Evolutionary conservation across 805 yeast genomes (phyloP), one percentile per base, ranked within the genome.

Genomic region (Cyberlindnera bimundalis): DNA sequence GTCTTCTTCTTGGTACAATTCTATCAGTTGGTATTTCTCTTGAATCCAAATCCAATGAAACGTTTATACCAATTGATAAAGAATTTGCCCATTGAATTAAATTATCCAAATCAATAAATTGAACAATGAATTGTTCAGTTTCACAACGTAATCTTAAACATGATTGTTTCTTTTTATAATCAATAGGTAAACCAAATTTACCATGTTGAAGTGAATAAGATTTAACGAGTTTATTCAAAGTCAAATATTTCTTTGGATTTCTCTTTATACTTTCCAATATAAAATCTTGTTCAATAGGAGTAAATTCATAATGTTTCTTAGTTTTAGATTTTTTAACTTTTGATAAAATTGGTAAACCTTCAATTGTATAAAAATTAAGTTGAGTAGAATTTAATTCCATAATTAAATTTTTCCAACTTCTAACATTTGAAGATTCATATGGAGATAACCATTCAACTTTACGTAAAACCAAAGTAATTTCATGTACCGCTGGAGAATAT

Each of bases 301-400:
- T 51, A 48, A 54, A 54, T 21, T 46, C 51, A 35, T 46, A 48
- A 45, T 43, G 47, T 34, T 49, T 42, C 44, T 49, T 53, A 12
- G 64, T 59, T 43, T 56, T 56, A 16, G 54, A 40, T 44, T 60
- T 56, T 33, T 54, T 57, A 37, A 63, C 61, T 20, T 48, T 48
- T 14, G 56, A 46, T 6, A 64, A 55, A 32, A 62, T 43, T 1
- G 60, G 51, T 5, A 59, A 21, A 14, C 61, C 48, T 27, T 69
- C 75, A 12, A 69, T 66, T 14, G 61, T 53, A 59, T 84, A 85
- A 40, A 90, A 66, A 60, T 84, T 84, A 26, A 90, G 65, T 63
- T 87, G 96, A 2, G 97, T 90, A 15, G 91, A 85, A 67, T 90
- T 88, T 37, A 90, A 66, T 55, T 84, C 95, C 60, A 87, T 68